Base-by-base conservation (phyloP, 192 early-diverging fungal genomes). In the Podila minutissima region DNA sequence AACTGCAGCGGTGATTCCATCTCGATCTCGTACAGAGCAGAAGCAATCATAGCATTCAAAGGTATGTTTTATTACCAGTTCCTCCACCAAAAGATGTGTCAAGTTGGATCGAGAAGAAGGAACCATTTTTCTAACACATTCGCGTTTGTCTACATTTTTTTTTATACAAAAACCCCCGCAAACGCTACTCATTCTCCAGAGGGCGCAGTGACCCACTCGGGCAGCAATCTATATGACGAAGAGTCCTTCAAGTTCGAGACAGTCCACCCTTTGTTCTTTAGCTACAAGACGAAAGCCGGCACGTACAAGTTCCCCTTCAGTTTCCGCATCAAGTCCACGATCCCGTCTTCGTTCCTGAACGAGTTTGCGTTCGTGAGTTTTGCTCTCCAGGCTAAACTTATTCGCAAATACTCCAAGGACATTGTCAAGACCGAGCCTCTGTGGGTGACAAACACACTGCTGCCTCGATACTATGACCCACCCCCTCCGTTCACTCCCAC, bases 401-500 rank as follows among this genome's bases (percentile, higher is more conserved):
- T 62, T 24, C 72, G 72, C 11, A 32, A 15, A 0, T 74, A 62
- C 26, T 65, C 72, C 22, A 66, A 59, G 7, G 26, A 29, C 5
- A 67, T 67, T 31, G 33, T 74, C 11, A 29, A 29, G 5, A 59
- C 41, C 17, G 57, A 74, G 5, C 59, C 12, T 17, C 24, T 74
- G 26, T 67, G 64, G 48, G 72, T 74, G 11, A 11, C 62, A 2
- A 67, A 60, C 59, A 67, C 72, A 12, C 7, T 33, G n/a, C 2
- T 74, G 3, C 72, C 65, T 11, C 55, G 31, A 26, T 65, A 32
- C 0, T 75, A 69, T n/a, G 19, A 64, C 17, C 35, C 35, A 37
- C 35, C 35, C 6, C 35, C 35, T 37, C 35, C 35, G 9, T 37
- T 37, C 9, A 37, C 35, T 8, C 35, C 35, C 35, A 37, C 35